Evolutionary conservation across 139 green algal species (phyloP).

Genomic region (Chlamydomonas schloesseri): DNA sequence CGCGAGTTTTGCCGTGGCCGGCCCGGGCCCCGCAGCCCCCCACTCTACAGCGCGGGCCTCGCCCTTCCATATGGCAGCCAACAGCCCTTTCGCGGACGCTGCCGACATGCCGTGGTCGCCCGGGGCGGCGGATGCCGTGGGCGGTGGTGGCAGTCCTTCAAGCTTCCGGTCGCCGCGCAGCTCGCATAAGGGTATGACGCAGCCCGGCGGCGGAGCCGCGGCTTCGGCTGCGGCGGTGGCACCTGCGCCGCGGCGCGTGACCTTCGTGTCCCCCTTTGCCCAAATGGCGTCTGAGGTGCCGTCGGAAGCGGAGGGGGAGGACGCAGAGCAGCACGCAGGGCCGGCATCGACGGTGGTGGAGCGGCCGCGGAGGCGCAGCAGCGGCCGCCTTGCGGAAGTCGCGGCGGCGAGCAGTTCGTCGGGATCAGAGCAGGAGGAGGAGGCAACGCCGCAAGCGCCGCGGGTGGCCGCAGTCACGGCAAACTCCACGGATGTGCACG

Average conservation of each 20-base stretch:
- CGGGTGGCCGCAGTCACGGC: not conserved
- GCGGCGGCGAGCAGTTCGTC: not conserved
- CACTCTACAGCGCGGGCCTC: not conserved
- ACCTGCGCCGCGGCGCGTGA: not conserved
- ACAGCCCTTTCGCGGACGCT: constrained; percentile 15
- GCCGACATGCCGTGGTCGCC: constrained; percentile 21
- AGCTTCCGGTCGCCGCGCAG: not conserved
- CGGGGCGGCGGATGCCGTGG: not conserved
- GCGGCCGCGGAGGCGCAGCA: too few species aligned
- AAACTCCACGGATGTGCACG: constrained; percentile 15
- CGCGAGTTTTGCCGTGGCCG: too few species aligned
- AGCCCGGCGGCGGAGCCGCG: not conserved
- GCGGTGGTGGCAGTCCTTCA: too few species aligned
- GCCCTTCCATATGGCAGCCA: not conserved
- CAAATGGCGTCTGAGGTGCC: not conserved
- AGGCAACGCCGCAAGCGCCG: not conserved
- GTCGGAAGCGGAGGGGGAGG: not conserved
- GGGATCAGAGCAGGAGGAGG: not conserved
- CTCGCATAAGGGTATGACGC: not conserved
- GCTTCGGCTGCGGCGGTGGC: not conserved
- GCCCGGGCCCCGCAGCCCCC: not conserved
- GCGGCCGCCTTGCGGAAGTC: not conserved
- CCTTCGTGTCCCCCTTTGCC: constrained; percentile 27
- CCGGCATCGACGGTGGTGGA: not conserved
- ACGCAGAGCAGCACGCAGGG: too few species aligned